phyloP scores from a whole-genome alignment of 2,329 filamentous ascomycete species.

The Uncinocarpus reesii region DNA sequence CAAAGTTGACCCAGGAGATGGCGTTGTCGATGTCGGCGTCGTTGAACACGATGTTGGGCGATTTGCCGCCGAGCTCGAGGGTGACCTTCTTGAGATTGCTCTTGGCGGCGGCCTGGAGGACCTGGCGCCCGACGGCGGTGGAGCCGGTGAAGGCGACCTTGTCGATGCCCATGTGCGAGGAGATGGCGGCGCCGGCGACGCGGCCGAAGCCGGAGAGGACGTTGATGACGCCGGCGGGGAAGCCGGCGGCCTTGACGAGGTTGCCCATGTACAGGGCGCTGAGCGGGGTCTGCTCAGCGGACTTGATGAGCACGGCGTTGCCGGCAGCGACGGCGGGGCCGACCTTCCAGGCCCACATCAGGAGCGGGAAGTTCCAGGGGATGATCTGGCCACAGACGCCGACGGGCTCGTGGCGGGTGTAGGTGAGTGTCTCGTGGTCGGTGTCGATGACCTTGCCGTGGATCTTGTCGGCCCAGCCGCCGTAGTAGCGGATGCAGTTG shows the following conservation, averaged over 20 bases:
- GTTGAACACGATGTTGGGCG: conserved; percentile 51
- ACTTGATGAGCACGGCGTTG: conserved; percentile 55
- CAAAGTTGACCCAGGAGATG: conserved; percentile 54
- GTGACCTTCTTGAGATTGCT: conserved; percentile 58
- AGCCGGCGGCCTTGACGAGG: conserved; percentile 50
- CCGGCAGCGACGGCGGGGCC: conserved; percentile 57
- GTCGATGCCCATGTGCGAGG: conserved; percentile 54
- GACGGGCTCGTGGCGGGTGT: conserved; percentile 67
- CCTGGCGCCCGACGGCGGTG: conserved; percentile 49
- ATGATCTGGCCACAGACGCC: conserved; percentile 84
- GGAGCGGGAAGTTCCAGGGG: conserved; percentile 79
- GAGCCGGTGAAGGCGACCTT: conserved; percentile 56
- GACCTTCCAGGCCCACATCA: conserved; percentile 82
- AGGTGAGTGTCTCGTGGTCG: conserved; percentile 68
- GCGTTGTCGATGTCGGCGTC: conserved; percentile 56
- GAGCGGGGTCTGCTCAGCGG: conserved; percentile 57
- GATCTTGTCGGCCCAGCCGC: conserved; percentile 92
- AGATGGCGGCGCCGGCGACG: conserved; percentile 59
- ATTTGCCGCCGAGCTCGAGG: conserved; percentile 57
- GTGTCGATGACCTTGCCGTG: conserved; percentile 79
- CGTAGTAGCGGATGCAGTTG: conserved; percentile 73
- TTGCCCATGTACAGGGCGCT: conserved; percentile 51
- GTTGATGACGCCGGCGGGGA: conserved; percentile 54
- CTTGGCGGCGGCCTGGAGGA: conserved; percentile 52
- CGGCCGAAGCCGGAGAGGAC: conserved; percentile 66